These are phyloP conservation scores for Cadophora sp. DNA, from an alignment of 2,329 filamentous ascomycete genomes.

Conservation along the genomic window DNA sequence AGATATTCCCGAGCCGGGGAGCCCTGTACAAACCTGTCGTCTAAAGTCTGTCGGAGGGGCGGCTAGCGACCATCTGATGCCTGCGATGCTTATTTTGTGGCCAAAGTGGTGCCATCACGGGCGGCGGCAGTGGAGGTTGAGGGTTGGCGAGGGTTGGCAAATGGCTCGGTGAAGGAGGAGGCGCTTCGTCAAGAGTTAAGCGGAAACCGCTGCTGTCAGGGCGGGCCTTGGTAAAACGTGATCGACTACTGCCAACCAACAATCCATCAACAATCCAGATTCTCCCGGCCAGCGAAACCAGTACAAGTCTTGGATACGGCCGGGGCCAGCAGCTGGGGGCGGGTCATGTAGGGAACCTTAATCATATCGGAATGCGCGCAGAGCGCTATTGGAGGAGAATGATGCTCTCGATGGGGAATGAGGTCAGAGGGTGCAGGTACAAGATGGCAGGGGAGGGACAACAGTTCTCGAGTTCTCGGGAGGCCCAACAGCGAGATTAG, in stretches of 20 bases:
- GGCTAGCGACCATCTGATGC: slow-evolving; percentile 22
- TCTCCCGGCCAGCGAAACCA: slow-evolving; percentile 26
- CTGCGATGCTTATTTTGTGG: slow-evolving; percentile 16
- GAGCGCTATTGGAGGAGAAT: neutral
- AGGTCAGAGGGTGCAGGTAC: slow-evolving; percentile 1
- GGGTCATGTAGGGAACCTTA: slow-evolving; percentile 16
- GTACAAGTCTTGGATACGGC: slow-evolving; percentile 19
- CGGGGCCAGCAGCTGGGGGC: neutral
- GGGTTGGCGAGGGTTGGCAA: neutral
- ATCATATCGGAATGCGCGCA: slow-evolving; percentile 23
- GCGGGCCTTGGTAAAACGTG: slow-evolving; percentile 36
- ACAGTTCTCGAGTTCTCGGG: neutral
- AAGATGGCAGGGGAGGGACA: neutral
- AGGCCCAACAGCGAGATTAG: neutral
- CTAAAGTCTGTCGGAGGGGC: slow-evolving; percentile 25
- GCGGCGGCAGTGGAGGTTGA: slow-evolving; percentile 14
- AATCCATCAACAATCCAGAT: slow-evolving; percentile 16
- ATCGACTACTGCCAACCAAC: slow-evolving; percentile 23
- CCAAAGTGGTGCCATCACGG: slow-evolving; percentile 16
- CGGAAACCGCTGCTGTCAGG: slow-evolving; percentile 38
- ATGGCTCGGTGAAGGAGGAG: slow-evolving; percentile 3
- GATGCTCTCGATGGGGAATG: neutral
- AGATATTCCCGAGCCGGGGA: neutral
- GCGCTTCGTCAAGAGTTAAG: slow-evolving; percentile 27
- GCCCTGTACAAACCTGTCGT: slow-evolving; percentile 19